Conservation (phyloP, 371 early-diverging fungal species). For the Thermomucor indicae-seudaticae region DNA sequence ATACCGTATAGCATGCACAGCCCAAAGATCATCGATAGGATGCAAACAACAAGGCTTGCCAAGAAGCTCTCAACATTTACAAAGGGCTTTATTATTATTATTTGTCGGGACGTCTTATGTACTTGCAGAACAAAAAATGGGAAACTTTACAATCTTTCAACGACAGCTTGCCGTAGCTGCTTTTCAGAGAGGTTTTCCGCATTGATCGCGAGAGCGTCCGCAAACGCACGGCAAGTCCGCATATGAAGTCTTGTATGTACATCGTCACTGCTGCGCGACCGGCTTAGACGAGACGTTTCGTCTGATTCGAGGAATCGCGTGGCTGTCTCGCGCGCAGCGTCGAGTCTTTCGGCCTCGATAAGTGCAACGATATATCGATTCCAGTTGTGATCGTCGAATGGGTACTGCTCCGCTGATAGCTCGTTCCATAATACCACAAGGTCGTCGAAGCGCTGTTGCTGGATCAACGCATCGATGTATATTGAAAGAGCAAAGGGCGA, state of each 20-base stretch:
- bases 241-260: not conserved
- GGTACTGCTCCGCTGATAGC: conserved; percentile 14
- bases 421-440: conserved; percentile 25
- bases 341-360: conserved; percentile 2
- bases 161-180: not conserved
- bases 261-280: not conserved
- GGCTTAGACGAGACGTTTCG: not conserved
- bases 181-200: not conserved
- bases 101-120: no score
- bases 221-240: not conserved
- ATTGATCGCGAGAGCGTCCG: not conserved
- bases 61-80: no score
- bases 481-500: conserved; percentile 34
- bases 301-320: conserved; percentile 2
- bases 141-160: no score
- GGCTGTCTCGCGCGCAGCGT: conserved; percentile 17
- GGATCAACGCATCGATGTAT: conserved; percentile 23
- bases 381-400: conserved; percentile 42
- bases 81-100: no score
- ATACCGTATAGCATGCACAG: no score
- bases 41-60: no score
- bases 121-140: not conserved
- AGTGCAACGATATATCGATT: conserved; percentile 27
- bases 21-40: no score
- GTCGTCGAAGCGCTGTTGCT: conserved; percentile 13